These are phyloP conservation scores for Amanita polypyramis DNA, from an alignment of 768 basidiomycete species.

Conservation along the genomic window DNA sequence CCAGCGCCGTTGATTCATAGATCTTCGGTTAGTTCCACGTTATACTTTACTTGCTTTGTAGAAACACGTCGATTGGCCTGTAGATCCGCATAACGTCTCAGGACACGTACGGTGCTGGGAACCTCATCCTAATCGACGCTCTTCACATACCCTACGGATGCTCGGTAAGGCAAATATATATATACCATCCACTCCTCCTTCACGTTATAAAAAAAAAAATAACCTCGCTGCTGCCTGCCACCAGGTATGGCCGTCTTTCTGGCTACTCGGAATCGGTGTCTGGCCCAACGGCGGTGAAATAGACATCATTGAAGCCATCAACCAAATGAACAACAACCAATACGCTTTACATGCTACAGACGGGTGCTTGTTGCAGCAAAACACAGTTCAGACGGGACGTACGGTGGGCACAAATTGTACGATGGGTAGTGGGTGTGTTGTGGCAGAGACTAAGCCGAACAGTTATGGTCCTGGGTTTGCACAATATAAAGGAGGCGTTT, in stretches of 20 bases:
- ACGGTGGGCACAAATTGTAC: conserved; percentile 48
- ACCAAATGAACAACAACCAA: conserved; percentile 58
- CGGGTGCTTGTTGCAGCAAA: conserved; percentile 27
- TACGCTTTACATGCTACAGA: conserved; percentile 65
- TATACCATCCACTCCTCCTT: no score
- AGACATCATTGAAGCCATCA: conserved; percentile 77
- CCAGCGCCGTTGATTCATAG: conserved; percentile 17
- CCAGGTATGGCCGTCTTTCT: conserved; percentile 40
- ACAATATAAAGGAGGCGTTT: conserved; percentile 63
- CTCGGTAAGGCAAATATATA: conserved; percentile 26
- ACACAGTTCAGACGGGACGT: conserved; percentile 34
- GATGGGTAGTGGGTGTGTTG: conserved; percentile 53
- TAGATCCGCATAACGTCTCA: conserved; percentile 31
- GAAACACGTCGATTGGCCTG: background rate
- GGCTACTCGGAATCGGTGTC: conserved; percentile 28
- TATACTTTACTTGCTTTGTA: no score
- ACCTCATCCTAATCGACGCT: conserved; percentile 33
- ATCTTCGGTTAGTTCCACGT: conserved; percentile 28
- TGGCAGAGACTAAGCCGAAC: conserved; percentile 43
- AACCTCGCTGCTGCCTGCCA: no score
- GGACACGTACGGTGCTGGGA: conserved; percentile 31
- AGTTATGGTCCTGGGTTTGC: conserved; percentile 66
- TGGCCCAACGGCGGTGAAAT: conserved; percentile 43
- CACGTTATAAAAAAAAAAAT: no score
- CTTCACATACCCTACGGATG: conserved; percentile 41